Evolutionary conservation across 805 yeast genomes (phyloP), one percentile per base, ranked within the genome.

Genomic region (Ogataea angusta): DNA sequence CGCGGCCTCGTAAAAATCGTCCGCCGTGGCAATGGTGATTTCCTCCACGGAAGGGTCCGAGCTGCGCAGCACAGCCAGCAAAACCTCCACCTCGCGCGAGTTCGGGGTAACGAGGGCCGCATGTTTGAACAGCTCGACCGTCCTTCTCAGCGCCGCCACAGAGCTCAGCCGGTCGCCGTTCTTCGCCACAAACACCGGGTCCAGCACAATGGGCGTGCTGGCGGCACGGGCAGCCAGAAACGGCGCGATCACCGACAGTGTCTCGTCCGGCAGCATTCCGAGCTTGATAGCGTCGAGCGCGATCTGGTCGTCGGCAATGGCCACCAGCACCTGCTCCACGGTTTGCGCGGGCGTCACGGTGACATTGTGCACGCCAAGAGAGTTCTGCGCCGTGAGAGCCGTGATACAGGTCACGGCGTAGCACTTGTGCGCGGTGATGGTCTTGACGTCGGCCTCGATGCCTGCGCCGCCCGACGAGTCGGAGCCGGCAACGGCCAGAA

Each of bases 381-480:
- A 82, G 56, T 88, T 86, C 57, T 89, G 95, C 3, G 90, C 88
- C 0, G 95, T 87, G 47, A 89, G 61, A 0, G 89, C 91, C 3
- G 89, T 74, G 31, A 85, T 78, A 53, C 88, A 80, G 1, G 93
- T 84, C 60, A 82, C 63, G 0, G 84, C 96, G 56, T 81, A 88
- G 34, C 87, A 87, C n/a, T 76, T 75, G 55, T 85, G 87, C 1
- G 83, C 85, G 2, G 85, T 72, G 40, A 88, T 75, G 1, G 96
- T 80, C 62, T 88, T 88, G 30, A 88, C 57, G 59, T 88, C 96
- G 0, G 96, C 96, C 59, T 88, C 96, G 33, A 88, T 80, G 3
- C 96, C 96, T 1, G 96, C 96, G 6, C 96, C 96, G 3, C 96
- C 96, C 3, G 93, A 82, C 30, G 81, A 76, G 58, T 88, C 96